A percentile compares a stretch with the other conserved stretches of the same genome.
Conservation (phyloP, 2,329 filamentous ascomycete genomes). For the Claviceps sp. region DNA sequence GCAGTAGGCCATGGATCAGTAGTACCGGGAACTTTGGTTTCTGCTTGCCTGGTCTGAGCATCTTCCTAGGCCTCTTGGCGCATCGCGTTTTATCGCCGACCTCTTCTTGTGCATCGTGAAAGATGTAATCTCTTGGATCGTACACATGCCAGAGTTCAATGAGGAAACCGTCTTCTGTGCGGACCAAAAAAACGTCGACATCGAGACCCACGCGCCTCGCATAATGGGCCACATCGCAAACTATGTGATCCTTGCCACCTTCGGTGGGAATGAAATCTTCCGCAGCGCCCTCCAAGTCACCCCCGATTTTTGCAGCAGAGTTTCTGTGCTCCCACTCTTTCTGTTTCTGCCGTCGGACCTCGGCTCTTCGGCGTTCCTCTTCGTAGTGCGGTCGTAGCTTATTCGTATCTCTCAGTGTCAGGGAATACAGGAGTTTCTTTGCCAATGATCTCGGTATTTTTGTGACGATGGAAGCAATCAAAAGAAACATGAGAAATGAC, state of each 20-base stretch:
- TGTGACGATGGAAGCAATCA: slow-evolving; percentile 59
- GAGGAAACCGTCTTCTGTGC: slow-evolving; percentile 89
- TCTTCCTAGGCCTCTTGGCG: slow-evolving; percentile 21
- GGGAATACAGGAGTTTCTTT: slow-evolving; percentile 33
- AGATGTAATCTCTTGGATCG: slow-evolving; percentile 60
- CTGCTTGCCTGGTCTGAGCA: slow-evolving; percentile 23
- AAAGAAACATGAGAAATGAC: slow-evolving; percentile 61
- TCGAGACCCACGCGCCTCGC: slow-evolving; percentile 78
- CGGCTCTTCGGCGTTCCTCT: slow-evolving; percentile 53
- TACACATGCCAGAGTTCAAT: slow-evolving; percentile 84
- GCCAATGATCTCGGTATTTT: slow-evolving; percentile 39
- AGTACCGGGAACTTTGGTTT: slow-evolving; percentile 67
- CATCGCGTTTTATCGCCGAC: background rate
- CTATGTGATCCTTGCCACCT: slow-evolving; percentile 64
- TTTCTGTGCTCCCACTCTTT: slow-evolving; percentile 45
- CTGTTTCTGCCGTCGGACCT: slow-evolving; percentile 42
- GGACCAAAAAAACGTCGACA: slow-evolving; percentile 67
- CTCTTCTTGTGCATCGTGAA: background rate
- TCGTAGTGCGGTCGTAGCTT: slow-evolving; percentile 52
- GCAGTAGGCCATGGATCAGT: slow-evolving; percentile 76
- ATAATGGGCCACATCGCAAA: slow-evolving; percentile 75
- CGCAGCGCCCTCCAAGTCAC: slow-evolving; percentile 29
- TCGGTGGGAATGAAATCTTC: slow-evolving; percentile 61
- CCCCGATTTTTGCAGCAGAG: slow-evolving; percentile 21
- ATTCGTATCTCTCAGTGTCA: slow-evolving; percentile 48